Conservation (phyloP, 441 rosid genomes). For the Eutrema salsugineum region DNA sequence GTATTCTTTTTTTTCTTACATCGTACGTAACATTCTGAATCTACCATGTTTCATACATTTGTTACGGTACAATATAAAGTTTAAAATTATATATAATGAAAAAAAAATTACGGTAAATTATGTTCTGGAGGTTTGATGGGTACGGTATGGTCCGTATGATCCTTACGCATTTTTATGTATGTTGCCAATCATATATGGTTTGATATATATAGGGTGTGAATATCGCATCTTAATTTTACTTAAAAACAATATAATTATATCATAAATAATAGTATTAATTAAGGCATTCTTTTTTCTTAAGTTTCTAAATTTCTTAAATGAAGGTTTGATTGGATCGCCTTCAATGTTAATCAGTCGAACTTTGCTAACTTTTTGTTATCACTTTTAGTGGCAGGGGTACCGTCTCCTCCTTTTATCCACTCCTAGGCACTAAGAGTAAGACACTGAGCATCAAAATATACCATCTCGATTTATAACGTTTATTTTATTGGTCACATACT, state of each 20-base stretch:
- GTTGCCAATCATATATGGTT: background rate
- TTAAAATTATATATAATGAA: background rate
- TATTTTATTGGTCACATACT: no score
- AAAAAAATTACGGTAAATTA: background rate
- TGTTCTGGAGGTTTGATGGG: background rate
- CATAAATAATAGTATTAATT: background rate
- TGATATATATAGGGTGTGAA: background rate
- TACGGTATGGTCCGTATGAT: background rate
- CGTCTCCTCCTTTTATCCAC: no score
- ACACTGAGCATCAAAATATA: no score
- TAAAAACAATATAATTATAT: background rate
- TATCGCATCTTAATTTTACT: background rate
- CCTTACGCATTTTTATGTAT: background rate
- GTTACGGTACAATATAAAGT: background rate
- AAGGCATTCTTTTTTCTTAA: background rate
- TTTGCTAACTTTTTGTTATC: background rate
- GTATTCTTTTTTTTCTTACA: background rate
- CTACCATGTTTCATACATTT: slow-evolving; percentile 6
- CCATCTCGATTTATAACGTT: no score
- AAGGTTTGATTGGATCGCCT: background rate
- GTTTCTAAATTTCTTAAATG: background rate
- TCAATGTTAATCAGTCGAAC: background rate
- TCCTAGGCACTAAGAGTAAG: no score
- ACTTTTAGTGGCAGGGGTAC: background rate
- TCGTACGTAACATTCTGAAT: background rate